Conservation (phyloP, 371 early-diverging fungal species). For the Mucor racemosus region DNA sequence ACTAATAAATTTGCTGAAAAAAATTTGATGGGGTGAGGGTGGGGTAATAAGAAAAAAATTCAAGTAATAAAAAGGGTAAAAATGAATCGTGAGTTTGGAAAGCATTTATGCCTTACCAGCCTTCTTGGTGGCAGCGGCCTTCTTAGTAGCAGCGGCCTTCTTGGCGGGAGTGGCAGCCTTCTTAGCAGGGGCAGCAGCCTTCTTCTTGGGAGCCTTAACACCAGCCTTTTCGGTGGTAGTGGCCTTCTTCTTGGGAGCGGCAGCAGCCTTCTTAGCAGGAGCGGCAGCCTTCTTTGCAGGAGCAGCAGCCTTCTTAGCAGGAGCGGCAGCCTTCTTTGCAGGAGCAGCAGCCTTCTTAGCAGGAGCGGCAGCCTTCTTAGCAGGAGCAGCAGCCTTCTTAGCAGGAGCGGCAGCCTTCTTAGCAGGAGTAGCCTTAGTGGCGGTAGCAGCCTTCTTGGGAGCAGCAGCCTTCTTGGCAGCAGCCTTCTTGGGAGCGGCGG, state of each 20-base stretch:
- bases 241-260: conserved; percentile 51
- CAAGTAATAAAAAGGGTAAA: background rate
- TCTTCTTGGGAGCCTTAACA: conserved; percentile 34
- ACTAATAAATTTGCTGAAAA: conserved; percentile 6
- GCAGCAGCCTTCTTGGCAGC: conserved; percentile 34
- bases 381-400: conserved; percentile 45
- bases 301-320: conserved; percentile 28
- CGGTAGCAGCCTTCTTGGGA: conserved; percentile 35
- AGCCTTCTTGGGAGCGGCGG: conserved; percentile 49
- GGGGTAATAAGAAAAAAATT: no score
- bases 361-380: conserved; percentile 31
- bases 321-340: conserved; percentile 26
- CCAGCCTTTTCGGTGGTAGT: conserved; percentile 39
- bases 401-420: conserved; percentile 41
- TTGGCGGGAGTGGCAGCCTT: conserved; percentile 35
- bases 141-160: conserved; percentile 26
- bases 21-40: background rate
- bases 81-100: background rate
- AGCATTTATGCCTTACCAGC: conserved; percentile 24
- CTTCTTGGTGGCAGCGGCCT: conserved; percentile 57
- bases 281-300: conserved; percentile 51
- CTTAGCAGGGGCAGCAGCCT: conserved; percentile 22
- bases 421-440: conserved; percentile 36
- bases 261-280: conserved; percentile 28
- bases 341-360: conserved; percentile 30